Conservation (phyloP, 768 basidiomycete genomes). For the Hirschioporus abietinus region DNA sequence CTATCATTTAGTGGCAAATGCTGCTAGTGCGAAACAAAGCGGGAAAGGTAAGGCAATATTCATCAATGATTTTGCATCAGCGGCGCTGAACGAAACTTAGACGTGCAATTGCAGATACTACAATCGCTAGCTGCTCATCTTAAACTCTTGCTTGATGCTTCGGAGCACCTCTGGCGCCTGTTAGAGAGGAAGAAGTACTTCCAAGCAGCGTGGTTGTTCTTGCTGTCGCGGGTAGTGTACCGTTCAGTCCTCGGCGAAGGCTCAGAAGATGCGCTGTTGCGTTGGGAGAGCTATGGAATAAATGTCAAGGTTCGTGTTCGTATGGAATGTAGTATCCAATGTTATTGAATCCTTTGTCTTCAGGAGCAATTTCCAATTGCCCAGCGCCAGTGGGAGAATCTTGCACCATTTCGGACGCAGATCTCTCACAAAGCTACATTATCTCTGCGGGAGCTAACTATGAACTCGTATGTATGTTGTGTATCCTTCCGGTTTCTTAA, state of each 20-base stretch:
- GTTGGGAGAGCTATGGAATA: constrained; percentile 55
- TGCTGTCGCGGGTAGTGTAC: constrained; percentile 81
- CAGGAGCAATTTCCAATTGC: constrained; percentile 86
- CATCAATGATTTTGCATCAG: background rate
- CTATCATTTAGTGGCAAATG: constrained; percentile 16
- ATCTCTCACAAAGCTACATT: constrained; percentile 85
- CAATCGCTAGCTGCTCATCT: constrained; percentile 83
- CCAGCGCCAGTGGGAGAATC: constrained; percentile 89
- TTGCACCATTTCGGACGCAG: constrained; percentile 82
- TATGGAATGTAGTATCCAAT: background rate
- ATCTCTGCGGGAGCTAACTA: constrained; percentile 58
- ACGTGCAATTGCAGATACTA: constrained; percentile 59
- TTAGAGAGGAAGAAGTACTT: constrained; percentile 77
- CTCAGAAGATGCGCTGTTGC: constrained; percentile 51
- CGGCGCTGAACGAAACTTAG: constrained; percentile 28
- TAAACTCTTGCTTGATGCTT: constrained; percentile 87
- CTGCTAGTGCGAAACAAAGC: constrained; percentile 42
- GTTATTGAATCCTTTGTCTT: background rate
- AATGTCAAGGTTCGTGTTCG: constrained; percentile 49
- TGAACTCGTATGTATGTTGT: constrained; percentile 46
- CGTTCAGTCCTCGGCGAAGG: constrained; percentile 62
- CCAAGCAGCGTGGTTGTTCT: constrained; percentile 82
- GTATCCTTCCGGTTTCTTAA: constrained; percentile 2
- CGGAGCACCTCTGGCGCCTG: constrained; percentile 86
- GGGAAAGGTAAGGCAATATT: constrained; percentile 6